These are phyloP conservation scores for Hypoxylon rickii DNA, from an alignment of 495 filamentous ascomycete genomes.

Conservation along the genomic window DNA sequence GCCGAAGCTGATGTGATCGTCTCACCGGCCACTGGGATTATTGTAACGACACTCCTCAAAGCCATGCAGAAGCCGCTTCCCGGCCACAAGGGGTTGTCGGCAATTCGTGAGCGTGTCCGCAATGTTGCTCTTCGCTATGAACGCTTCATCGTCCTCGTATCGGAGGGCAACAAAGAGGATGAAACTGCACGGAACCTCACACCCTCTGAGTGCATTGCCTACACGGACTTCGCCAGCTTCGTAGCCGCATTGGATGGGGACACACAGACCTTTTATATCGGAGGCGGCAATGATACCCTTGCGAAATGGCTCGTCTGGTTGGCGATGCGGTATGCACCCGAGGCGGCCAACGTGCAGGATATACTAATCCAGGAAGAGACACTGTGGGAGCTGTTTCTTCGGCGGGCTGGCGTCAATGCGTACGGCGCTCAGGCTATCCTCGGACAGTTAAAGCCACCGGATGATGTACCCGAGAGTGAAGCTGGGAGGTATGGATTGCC, in stretches of 20 bases:
- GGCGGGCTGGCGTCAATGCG: constrained; percentile 75
- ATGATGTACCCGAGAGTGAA: constrained; percentile 21
- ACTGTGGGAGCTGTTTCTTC: constrained; percentile 75
- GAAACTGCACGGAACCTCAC: constrained; percentile 45
- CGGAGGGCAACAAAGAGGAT: constrained; percentile 51
- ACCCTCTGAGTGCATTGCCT: constrained; percentile 54
- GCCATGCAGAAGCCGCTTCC: constrained; percentile 74
- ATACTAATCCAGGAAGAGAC: constrained; percentile 56
- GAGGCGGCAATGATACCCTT: constrained; percentile 61
- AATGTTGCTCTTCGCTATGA: constrained; percentile 67
- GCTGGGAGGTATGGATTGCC: constrained; percentile 51
- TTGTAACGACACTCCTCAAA: constrained; percentile 73
- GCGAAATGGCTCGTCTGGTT: constrained; percentile 60
- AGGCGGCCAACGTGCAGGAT: constrained; percentile 32
- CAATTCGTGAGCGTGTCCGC: constrained; percentile 62
- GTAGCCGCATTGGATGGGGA: constrained; percentile 45
- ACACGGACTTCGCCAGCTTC: constrained; percentile 61
- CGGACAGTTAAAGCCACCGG: constrained; percentile 50
- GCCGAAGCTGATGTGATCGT: constrained; percentile 78
- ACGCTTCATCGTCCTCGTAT: constrained; percentile 70
- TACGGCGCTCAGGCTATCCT: constrained; percentile 78
- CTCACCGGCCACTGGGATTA: constrained; percentile 69
- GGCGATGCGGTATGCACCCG: constrained; percentile 47
- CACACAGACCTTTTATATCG: constrained; percentile 56
- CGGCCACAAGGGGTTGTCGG: constrained; percentile 54